Conservation (phyloP, 371 early-diverging fungal species). For the Circinella minor region DNA sequence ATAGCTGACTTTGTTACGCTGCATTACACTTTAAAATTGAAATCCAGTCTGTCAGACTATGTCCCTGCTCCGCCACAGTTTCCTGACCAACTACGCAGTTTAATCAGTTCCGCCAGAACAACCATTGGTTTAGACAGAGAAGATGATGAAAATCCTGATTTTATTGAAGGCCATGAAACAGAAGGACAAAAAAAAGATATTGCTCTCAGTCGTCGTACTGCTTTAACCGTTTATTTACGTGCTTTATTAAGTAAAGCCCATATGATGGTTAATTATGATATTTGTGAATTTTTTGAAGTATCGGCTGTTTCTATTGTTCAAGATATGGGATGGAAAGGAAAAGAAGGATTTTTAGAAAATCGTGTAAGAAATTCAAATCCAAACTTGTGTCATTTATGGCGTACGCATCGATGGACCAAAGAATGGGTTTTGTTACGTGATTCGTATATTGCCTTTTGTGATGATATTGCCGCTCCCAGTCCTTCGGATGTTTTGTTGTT, state of each 20-base stretch:
- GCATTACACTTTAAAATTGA: constrained; percentile 65
- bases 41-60: constrained; percentile 44
- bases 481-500: constrained; percentile 78
- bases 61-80: constrained; percentile 50
- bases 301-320: constrained; percentile 76
- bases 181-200: constrained; percentile 32
- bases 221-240: constrained; percentile 68
- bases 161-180: constrained; percentile 12
- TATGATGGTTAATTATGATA: constrained; percentile 67
- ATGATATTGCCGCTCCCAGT: constrained; percentile 48
- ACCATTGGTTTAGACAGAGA: constrained; percentile 37
- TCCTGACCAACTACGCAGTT: constrained; percentile 50
- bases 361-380: constrained; percentile 50
- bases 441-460: constrained; percentile 70
- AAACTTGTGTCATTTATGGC: constrained; percentile 42
- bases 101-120: constrained; percentile 42
- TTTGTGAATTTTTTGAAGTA: constrained; percentile 84
- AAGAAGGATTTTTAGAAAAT: constrained; percentile 76
- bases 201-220: constrained; percentile 56
- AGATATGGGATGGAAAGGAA: constrained; percentile 88
- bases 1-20: constrained; percentile 74
- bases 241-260: constrained; percentile 63
- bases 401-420: constrained; percentile 55
- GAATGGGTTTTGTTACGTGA: constrained; percentile 82
- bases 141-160: constrained; percentile 22